phyloP scores from a whole-genome alignment of 1,139 yeast species.

The Scheffersomyces titani region DNA sequence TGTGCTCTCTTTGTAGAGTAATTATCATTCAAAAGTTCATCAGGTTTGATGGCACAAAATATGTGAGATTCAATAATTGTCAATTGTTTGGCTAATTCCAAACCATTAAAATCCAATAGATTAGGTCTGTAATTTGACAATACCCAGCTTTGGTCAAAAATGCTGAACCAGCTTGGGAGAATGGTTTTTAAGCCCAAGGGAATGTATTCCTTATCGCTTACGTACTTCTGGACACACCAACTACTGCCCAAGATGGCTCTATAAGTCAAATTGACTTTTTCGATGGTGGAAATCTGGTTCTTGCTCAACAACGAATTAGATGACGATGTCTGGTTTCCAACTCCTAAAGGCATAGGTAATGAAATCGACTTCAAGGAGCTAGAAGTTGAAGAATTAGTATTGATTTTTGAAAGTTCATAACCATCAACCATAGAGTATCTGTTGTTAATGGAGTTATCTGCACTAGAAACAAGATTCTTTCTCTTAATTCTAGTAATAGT shows the following conservation, averaged over 20 bases:
- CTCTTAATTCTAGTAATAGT: constrained; percentile 31
- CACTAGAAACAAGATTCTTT: constrained; percentile 20
- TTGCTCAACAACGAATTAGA: constrained; percentile 38
- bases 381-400: constrained; percentile 43
- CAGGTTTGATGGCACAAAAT: constrained; percentile 66
- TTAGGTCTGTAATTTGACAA: constrained; percentile 51
- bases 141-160: constrained; percentile 50
- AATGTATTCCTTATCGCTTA: constrained; percentile 27
- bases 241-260: constrained; percentile 51
- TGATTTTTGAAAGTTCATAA: constrained; percentile 49
- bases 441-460: constrained; percentile 24
- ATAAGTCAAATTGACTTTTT: constrained; percentile 48
- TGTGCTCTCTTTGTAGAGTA: constrained; percentile 66
- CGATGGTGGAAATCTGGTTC: constrained; percentile 43
- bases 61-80: constrained; percentile 77
- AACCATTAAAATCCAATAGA: constrained; percentile 69
- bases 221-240: constrained; percentile 42
- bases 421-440: constrained; percentile 53
- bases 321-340: constrained; percentile 44
- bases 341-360: constrained; percentile 45
- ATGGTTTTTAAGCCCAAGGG: constrained; percentile 28
- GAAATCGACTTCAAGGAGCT: constrained; percentile 39
- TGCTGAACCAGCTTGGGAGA: constrained; percentile 38
- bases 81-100: constrained; percentile 83
- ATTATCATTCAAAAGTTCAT: constrained; percentile 74